Base-by-base conservation (phyloP, 73 alveolate genomes). In the Paramecium tetraurelia region DNA sequence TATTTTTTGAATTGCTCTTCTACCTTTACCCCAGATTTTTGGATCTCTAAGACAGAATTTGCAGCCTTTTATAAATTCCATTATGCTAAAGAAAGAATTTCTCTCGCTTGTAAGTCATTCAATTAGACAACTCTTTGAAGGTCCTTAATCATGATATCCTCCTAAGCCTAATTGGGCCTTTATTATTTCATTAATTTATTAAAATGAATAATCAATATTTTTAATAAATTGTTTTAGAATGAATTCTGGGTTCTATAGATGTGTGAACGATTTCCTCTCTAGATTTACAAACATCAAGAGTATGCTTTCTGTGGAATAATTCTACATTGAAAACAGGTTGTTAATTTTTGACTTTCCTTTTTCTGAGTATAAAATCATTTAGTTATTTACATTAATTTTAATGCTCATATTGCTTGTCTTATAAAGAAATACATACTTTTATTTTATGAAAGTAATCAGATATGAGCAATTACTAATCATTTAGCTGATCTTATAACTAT, bases 51-150 rank as follows among this genome's bases (percentile, higher is more conserved):
- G 14, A 46, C 18, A 41, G 9, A 14, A 80, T 80, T 80, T 0
- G 70, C 4, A 14, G 90, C 90, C 27, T 24, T 80, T 20, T 80
- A 5, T 18, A 80, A 22, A 80, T 44, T 80, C 90, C 90, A 80
- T 80, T n/a, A 21, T 4, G 57, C 1, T 80, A n/a, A 9, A 48
- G 2, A 3, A 7, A 80, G 57, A 41, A 80, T 80, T 80, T 80
- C 90, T 22, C 90, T 80, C 6, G 90, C 90, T 14, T 80, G 18
- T 12, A 80, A 18, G 10, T 80, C 90, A 20, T 80, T 80, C 9
- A 80, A 16, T 44, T 59, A 38, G 8, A 80, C 16, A 0, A 46
- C 50, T 22, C 90, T 80, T 80, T 80, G 27, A 3, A 80, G 75
- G n/a, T 80, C 90, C 29, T 80, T 80, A 20, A 80, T 48, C 90